Evolutionary conservation across 768 basidiomycete species (phyloP), one percentile per base, ranked within the genome.

Genomic region (Candolleomyces aberdarensis): DNA sequence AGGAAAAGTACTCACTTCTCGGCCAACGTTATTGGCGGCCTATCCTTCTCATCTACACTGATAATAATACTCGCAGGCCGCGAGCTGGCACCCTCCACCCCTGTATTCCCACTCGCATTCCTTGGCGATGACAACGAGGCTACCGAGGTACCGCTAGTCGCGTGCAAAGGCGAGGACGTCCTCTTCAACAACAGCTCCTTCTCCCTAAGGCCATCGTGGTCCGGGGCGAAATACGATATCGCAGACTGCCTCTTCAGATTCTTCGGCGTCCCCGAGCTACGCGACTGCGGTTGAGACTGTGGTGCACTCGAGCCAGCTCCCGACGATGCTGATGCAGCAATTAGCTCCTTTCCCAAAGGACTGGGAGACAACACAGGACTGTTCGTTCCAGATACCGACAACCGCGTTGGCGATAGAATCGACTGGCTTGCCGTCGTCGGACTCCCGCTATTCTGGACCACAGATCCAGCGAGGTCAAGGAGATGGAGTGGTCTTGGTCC

Each of bases 21-120:
- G 53, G 83, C 82, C 58, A 92, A 70, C 0, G 91, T 93, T 57
- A 77, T 65, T 15, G 85, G 86, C n/a, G 75, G 75, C 47, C 77
- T 69, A 32, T 71, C 72, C 59, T 69, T 71, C 62, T 68, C 51
- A 15, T 56, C 32, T 58, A 61, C 55, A 54, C 60, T 32, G 57
- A 49, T 59, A 50, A 51, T 19, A 22, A 13, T 50, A 40, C 56
- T 19, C 50, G 65, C 65, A 26, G 65, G 19, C 52, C 54, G 20
- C 41, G 44, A 60, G 43, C 49, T 8, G 44, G 57, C 17, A 36
- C 32, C 40, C 74, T 73, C 74, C 31, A 64, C 53, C 19, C 57
- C 29, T 58, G 62, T 32, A 64, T 54, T 53, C 65, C 60, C 40
- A 61, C 65, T 49, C 54, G 31, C 17, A 17, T 39, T 15, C 47